Evolutionary conservation across 352 stramenopile genomes (phyloP).

Genomic region (Phytophthora idaei): DNA sequence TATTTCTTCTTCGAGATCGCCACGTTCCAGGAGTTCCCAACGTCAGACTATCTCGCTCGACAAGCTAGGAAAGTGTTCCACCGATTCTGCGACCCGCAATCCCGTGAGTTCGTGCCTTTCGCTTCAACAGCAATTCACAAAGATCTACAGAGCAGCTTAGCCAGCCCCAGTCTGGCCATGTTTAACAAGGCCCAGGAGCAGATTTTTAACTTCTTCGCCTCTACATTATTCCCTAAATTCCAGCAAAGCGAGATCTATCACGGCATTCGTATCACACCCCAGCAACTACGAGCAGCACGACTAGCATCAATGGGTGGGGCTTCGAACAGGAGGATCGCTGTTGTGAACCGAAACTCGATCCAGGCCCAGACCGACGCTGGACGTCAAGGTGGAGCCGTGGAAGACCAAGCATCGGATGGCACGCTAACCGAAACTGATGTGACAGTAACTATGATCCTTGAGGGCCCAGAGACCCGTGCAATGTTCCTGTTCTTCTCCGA

Average conservation of each 20-base stretch:
- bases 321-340: conserved; percentile 14
- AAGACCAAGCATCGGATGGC: conserved; percentile 8
- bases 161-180: conserved; percentile 58
- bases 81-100: conserved; percentile 66
- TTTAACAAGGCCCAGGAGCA: conserved; percentile 76
- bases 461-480: conserved; percentile 63
- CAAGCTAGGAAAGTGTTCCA: conserved; percentile 72
- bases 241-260: conserved; percentile 72
- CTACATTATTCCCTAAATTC: conserved; percentile 76
- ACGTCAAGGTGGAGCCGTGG: conserved; percentile 4
- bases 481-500: conserved; percentile 78
- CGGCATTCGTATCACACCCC: conserved; percentile 53
- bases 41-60: conserved; percentile 68
- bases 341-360: conserved; percentile 4
- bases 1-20: conserved; percentile 81
- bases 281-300: conserved; percentile 35
- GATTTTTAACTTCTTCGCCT: conserved; percentile 69
- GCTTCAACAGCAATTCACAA: conserved; percentile 27
- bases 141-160: conserved; percentile 47
- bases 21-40: conserved; percentile 79
- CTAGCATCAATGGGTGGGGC: conserved; percentile 31
- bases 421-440: conserved; percentile 43
- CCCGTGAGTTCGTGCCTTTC: conserved; percentile 62
- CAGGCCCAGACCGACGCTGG: neutral
- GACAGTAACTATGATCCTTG: conserved; percentile 63